These are phyloP conservation scores for Penicillium longicatenatum DNA, from an alignment of 495 filamentous ascomycete genomes.

Conservation along the genomic window DNA sequence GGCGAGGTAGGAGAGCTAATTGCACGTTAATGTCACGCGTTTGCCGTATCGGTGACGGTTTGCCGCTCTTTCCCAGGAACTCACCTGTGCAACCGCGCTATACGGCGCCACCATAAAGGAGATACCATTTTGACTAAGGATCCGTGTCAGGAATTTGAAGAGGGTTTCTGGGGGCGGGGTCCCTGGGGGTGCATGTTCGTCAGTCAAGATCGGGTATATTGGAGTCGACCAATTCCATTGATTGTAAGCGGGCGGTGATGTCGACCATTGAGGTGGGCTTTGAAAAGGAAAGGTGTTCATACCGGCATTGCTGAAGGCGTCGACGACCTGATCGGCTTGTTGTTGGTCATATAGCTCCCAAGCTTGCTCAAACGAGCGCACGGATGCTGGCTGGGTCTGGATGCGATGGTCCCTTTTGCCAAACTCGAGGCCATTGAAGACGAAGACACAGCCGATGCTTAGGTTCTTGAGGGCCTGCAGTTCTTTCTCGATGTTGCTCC, in stretches of 20 bases:
- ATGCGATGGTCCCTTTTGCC: constrained; percentile 64
- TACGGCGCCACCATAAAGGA: constrained; percentile 89
- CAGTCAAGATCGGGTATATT: constrained; percentile 14
- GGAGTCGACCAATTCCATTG: background rate
- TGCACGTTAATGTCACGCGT: constrained; percentile 10
- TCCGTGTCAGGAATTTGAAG: constrained; percentile 72
- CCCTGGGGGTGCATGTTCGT: constrained; percentile 40
- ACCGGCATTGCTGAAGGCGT: constrained; percentile 83
- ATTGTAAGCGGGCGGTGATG: constrained; percentile 2
- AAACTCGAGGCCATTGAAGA: constrained; percentile 85
- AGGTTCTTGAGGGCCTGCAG: constrained; percentile 64
- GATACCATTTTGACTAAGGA: constrained; percentile 67
- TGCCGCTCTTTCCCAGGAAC: background rate
- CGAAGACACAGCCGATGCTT: constrained; percentile 71
- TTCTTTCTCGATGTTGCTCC: constrained; percentile 70
- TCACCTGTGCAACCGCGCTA: constrained; percentile 85
- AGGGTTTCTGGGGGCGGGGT: constrained; percentile 59
- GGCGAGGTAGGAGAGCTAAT: constrained; percentile 79
- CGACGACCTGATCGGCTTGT: constrained; percentile 74
- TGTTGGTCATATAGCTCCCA: constrained; percentile 88
- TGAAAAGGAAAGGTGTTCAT: constrained; percentile 29
- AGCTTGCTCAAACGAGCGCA: constrained; percentile 58
- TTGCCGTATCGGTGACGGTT: background rate
- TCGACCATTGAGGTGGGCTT: constrained; percentile 3
- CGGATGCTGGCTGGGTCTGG: constrained; percentile 45